Conservation (phyloP, 345 rosid species). For the Populus pruinosa region DNA sequence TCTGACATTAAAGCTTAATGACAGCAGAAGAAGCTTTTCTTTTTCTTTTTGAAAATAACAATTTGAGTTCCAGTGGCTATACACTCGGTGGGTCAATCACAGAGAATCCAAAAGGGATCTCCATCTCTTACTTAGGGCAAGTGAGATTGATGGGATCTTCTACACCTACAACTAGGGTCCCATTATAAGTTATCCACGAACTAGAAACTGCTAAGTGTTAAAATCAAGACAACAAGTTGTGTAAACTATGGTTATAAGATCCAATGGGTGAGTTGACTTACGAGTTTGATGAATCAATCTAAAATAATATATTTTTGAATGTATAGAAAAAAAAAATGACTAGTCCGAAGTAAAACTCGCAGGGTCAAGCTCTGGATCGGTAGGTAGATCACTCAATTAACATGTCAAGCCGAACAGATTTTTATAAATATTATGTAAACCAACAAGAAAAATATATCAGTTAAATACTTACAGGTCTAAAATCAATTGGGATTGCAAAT, state of each 20-base stretch:
- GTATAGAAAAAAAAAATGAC: background rate
- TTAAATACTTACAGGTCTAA: background rate
- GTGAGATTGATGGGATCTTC: background rate
- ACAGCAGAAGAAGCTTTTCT: background rate
- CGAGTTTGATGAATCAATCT: background rate
- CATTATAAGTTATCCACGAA: no score
- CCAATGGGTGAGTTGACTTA: background rate
- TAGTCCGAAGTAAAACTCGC: background rate
- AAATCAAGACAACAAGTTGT: background rate
- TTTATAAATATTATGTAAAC: background rate
- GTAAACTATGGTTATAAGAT: background rate
- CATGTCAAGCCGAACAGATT: background rate
- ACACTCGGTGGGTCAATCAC: constrained; percentile 5
- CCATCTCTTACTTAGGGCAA: background rate
- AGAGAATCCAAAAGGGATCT: background rate
- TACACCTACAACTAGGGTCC: background rate
- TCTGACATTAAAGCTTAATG: no score
- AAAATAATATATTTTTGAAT: no score
- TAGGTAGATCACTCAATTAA: background rate
- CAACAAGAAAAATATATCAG: background rate
- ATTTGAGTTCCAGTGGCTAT: constrained; percentile 13
- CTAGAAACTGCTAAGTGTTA: background rate
- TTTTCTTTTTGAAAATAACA: background rate
- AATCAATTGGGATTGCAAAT: no score
- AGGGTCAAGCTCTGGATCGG: background rate